Conservation (phyloP, 768 basidiomycete genomes). For the Porphyrellus cyaneotinctus region DNA sequence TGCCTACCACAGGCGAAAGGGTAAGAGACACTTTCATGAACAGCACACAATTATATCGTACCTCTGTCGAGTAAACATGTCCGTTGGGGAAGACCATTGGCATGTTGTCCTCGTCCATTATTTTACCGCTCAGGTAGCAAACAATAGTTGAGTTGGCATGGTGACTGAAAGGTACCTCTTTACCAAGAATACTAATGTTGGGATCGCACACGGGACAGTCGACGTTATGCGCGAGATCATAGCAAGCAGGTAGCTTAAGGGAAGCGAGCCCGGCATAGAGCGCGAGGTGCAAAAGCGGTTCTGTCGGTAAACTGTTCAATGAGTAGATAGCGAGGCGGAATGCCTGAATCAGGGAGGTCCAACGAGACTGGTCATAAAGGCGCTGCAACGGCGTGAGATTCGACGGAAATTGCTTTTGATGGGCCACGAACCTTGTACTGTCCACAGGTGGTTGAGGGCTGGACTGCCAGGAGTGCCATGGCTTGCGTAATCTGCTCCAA, state of each 20-base stretch:
- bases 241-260: conserved; percentile 85
- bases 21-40: conserved; percentile 9
- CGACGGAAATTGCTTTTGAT: not conserved
- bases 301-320: conserved; percentile 82
- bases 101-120: conserved; percentile 93
- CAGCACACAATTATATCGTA: conserved; percentile 34
- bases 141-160: conserved; percentile 96
- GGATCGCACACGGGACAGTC: conserved; percentile 92
- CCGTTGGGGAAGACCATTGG: conserved; percentile 91
- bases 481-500: conserved; percentile 72
- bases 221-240: conserved; percentile 61
- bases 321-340: conserved; percentile 87
- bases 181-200: conserved; percentile 69
- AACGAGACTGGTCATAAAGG: conserved; percentile 77
- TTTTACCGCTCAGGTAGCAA: conserved; percentile 83
- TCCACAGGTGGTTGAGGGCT: conserved; percentile 63
- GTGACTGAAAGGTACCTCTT: conserved; percentile 87
- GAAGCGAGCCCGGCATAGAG: conserved; percentile 90
- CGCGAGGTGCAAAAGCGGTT: conserved; percentile 82
- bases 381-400: conserved; percentile 45
- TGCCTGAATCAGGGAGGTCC: conserved; percentile 66
- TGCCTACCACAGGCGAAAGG: conserved; percentile 44
- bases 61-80: conserved; percentile 90
- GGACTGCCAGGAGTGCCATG: conserved; percentile 71
- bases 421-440: conserved; percentile 68